Conservation (phyloP, 2,329 filamentous ascomycete species). For the Colletotrichum abscissum region DNA sequence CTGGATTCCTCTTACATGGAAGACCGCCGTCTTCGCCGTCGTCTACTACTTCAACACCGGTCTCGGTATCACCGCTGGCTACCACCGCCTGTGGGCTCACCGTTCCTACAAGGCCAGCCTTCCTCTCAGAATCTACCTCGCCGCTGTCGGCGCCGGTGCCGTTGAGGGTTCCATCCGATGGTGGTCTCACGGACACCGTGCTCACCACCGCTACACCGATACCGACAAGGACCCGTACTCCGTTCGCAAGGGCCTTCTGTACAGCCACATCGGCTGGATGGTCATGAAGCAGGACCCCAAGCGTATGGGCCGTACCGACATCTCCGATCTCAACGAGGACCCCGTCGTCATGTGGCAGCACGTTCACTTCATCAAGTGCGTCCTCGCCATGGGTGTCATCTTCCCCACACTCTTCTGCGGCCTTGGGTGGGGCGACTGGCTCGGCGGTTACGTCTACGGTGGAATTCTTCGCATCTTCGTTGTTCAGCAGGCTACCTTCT, state of each 20-base stretch:
- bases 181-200: conserved; percentile 89
- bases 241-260: conserved; percentile 85
- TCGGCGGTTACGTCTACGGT: conserved; percentile 85
- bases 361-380: conserved; percentile 84
- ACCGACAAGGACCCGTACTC: conserved; percentile 94
- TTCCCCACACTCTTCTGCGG: conserved; percentile 82
- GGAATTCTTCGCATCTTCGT: conserved; percentile 90
- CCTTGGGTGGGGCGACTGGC: conserved; percentile 83
- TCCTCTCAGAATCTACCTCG: conserved; percentile 84
- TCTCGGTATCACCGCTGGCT: conserved; percentile 79
- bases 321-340: conserved; percentile 89
- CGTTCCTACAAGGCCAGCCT: conserved; percentile 82
- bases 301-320: conserved; percentile 87
- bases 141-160: conserved; percentile 83
- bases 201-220: conserved; percentile 92
- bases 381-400: conserved; percentile 80
- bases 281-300: conserved; percentile 94
- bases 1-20: conserved; percentile 79
- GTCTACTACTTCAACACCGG: conserved; percentile 87
- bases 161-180: conserved; percentile 88
- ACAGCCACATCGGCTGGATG: conserved; percentile 90
- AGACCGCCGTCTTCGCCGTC: conserved; percentile 80
- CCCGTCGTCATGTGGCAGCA: conserved; percentile 89
- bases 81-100: conserved; percentile 85
- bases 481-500: conserved; percentile 93